These are phyloP conservation scores for Irpex lacteus DNA, from an alignment of 1,284 basidiomycete species.

Conservation along the genomic window DNA sequence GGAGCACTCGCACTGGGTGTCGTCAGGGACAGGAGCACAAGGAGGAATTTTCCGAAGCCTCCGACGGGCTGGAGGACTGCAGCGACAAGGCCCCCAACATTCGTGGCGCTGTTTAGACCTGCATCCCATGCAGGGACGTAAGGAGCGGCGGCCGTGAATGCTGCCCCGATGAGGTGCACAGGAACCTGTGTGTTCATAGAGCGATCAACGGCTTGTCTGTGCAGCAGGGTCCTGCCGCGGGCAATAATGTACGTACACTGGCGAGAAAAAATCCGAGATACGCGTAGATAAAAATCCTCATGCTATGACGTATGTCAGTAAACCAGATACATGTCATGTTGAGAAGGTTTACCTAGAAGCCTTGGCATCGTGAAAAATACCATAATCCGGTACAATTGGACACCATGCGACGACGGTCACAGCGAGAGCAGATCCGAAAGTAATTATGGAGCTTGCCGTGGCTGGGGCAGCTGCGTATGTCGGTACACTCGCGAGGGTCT, in stretches of 20 bases:
- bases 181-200: constrained; percentile 38
- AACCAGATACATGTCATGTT: constrained; percentile 12
- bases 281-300: constrained; percentile 43
- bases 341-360: constrained; percentile 40
- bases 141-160: constrained; percentile 54
- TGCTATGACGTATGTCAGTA: constrained; percentile 25
- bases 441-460: constrained; percentile 29
- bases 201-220: neutral
- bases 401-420: constrained; percentile 52
- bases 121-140: constrained; percentile 57
- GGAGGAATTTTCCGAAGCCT: constrained; percentile 56
- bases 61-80: constrained; percentile 42
- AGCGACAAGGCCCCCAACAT: constrained; percentile 49
- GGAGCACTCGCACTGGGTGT: constrained; percentile 62
- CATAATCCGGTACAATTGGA: constrained; percentile 55
- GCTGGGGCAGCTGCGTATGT: constrained; percentile 25
- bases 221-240: neutral
- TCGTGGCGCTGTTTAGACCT: constrained; percentile 51
- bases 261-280: constrained; percentile 62
- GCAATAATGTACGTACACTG: constrained; percentile 37
- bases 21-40: constrained; percentile 54
- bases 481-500: constrained; percentile 35
- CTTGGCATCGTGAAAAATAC: constrained; percentile 51
- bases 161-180: constrained; percentile 64
- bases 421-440: constrained; percentile 36